These are phyloP conservation scores for grape (Vitis vinifera) DNA, from an alignment of 164 flowering plant genomes.

Conservation along the genomic window DNA sequence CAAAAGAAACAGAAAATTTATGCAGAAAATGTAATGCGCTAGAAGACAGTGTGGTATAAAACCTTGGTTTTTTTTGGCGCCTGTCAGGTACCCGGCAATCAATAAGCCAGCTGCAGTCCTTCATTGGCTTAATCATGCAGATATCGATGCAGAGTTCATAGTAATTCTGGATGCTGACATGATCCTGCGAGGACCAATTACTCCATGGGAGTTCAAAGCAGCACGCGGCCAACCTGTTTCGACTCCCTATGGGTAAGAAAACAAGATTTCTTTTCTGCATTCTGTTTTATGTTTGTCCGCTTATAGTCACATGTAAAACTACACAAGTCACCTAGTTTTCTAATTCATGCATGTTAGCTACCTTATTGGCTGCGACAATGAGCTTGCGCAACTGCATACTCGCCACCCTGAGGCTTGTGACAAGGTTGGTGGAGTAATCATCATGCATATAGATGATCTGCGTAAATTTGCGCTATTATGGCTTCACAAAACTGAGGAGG, in stretches of 20 bases:
- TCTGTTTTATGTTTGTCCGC: neutral
- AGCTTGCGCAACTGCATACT: slow-evolving; percentile 88
- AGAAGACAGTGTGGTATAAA: neutral
- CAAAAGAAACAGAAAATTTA: too few relatives aligned
- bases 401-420: slow-evolving; percentile 90
- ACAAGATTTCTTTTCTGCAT: neutral
- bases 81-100: slow-evolving; percentile 94
- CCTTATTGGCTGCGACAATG: slow-evolving; percentile 96
- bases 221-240: slow-evolving; percentile 89
- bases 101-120: slow-evolving; percentile 96
- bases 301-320: neutral
- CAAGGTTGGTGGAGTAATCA: slow-evolving; percentile 97
- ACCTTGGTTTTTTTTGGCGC: slow-evolving; percentile 6
- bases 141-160: slow-evolving; percentile 85
- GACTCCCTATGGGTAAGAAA: slow-evolving; percentile 90
- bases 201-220: slow-evolving; percentile 98
- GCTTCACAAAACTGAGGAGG: slow-evolving; percentile 97
- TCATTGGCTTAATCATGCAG: slow-evolving; percentile 94
- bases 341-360: slow-evolving; percentile 49
- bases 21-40: neutral
- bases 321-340: too few relatives aligned
- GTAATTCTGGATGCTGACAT: slow-evolving; percentile 97
- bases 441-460: slow-evolving; percentile 95
- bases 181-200: slow-evolving; percentile 90
- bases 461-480: slow-evolving; percentile 79